A percentile compares a stretch with the other conserved stretches of the same genome.
Conservation (phyloP, 257 asterid species). For the Nicotiana undulata region DNA sequence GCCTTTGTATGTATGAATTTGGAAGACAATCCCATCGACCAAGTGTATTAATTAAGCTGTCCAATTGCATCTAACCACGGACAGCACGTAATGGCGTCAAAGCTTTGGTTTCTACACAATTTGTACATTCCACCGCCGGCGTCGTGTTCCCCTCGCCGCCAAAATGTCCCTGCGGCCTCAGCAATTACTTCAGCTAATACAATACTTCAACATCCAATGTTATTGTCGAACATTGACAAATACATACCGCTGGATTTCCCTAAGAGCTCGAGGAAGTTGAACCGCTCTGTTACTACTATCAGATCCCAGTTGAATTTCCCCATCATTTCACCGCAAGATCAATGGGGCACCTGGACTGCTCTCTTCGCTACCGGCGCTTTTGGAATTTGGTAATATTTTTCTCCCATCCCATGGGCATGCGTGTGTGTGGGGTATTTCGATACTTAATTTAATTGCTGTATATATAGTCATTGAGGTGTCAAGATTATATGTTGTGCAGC, state of each 20-base stretch:
- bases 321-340: constrained; percentile 78
- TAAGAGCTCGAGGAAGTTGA: constrained; percentile 12
- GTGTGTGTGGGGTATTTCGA: no score
- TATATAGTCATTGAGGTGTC: not conserved
- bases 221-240: not conserved
- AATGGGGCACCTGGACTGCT: constrained; percentile 95
- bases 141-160: constrained; percentile 6
- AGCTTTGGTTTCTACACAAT: constrained; percentile 8
- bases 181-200: not conserved
- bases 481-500: not conserved
- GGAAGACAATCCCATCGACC: no score
- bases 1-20: no score
- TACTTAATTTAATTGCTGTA: no score
- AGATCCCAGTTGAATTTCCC: constrained; percentile 61
- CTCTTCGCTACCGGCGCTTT: constrained; percentile 90
- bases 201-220: constrained; percentile 12
- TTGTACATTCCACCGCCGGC: constrained; percentile 11
- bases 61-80: no score
- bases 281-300: constrained; percentile 12
- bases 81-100: constrained; percentile 18
- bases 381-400: constrained; percentile 61
- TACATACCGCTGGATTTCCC: constrained; percentile 7
- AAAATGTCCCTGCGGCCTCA: constrained; percentile 10
- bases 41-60: no score
- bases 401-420: no score